Evolutionary conservation across 768 basidiomycete species (phyloP), one percentile per base, ranked within the genome.

Genomic region (Candolleomyces aberdarensis): DNA sequence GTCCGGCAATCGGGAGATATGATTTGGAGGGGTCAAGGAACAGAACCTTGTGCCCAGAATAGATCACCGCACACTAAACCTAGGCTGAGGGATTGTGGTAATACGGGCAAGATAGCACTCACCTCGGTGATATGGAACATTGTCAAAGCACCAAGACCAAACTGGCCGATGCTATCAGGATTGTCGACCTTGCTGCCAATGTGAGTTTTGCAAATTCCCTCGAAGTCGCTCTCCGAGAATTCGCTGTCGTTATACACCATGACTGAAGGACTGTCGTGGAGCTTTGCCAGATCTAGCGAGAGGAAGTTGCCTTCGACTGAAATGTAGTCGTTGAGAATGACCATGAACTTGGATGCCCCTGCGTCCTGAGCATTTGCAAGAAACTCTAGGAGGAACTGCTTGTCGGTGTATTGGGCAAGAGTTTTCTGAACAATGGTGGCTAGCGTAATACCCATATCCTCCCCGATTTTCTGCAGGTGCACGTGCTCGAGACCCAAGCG

Each of bases 61-160:
- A 64, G 31, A 76, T 65, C 51, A 74, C 70, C 0, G 71, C 72
- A 60, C 76, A 58, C 74, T 79, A 55, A 47, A 49, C n/a, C n/a
- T n/a, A n/a, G n/a, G 3, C n/a, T n/a, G n/a, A n/a, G n/a, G n/a
- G n/a, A n/a, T n/a, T n/a, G n/a, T n/a, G n/a, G n/a, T n/a, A n/a
- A n/a, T n/a, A n/a, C n/a, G n/a, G 5, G 3, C 36, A 36, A 14
- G 32, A 6, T 5, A 32, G 17, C 19, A 52, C 72, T 53, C 56
- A 83, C 83, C 69, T 84, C 82, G 0, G 79, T 76, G 59, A 83
- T 76, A 61, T 83, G 80, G 61, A 79, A 85, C 75, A 83, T 80
- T 0, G 81, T 78, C 5, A 84, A 69, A 15, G 78, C 79, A 8
- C 84, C 84, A 5, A 79, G 70, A 5, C 84, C 84, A 66, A 83